Conservation (phyloP, 2,329 filamentous ascomycete genomes). For the Exophiala calicioides region DNA sequence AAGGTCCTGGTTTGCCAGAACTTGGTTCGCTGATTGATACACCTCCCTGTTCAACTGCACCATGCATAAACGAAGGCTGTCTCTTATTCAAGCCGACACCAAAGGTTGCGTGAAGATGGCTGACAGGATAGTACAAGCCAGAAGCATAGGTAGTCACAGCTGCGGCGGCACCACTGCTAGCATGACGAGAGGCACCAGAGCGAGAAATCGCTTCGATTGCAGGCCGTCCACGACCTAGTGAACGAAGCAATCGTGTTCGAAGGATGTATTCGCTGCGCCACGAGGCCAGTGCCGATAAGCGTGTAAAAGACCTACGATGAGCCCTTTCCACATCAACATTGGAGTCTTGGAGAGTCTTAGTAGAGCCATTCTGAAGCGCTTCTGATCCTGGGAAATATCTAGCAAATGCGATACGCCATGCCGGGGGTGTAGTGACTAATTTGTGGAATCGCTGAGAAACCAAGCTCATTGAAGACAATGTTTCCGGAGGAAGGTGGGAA, state of each 20-base stretch:
- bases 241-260: constrained; percentile 78
- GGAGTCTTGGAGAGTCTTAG: constrained; percentile 39
- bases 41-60: constrained; percentile 73
- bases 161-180: constrained; percentile 64
- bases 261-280: constrained; percentile 97
- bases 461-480: constrained; percentile 77
- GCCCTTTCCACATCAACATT: constrained; percentile 54
- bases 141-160: constrained; percentile 85
- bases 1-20: constrained; percentile 73
- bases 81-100: constrained; percentile 67
- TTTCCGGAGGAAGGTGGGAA: constrained; percentile 83
- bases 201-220: constrained; percentile 53
- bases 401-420: constrained; percentile 89
- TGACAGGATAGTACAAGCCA: constrained; percentile 75
- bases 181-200: constrained; percentile 55
- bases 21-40: constrained; percentile 80
- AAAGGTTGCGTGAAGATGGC: constrained; percentile 77
- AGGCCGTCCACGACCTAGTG: constrained; percentile 79
- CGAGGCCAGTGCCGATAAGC: constrained; percentile 79
- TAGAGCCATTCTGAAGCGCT: constrained; percentile 46
- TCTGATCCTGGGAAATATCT: constrained; percentile 83
- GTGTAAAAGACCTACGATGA: constrained; percentile 76
- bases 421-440: constrained; percentile 85
- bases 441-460: constrained; percentile 86
- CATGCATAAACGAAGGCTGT: constrained; percentile 77